phyloP scores from a whole-genome alignment of 2,329 filamentous ascomycete species.

The Stagonosporopsis cucurbitacearum region DNA sequence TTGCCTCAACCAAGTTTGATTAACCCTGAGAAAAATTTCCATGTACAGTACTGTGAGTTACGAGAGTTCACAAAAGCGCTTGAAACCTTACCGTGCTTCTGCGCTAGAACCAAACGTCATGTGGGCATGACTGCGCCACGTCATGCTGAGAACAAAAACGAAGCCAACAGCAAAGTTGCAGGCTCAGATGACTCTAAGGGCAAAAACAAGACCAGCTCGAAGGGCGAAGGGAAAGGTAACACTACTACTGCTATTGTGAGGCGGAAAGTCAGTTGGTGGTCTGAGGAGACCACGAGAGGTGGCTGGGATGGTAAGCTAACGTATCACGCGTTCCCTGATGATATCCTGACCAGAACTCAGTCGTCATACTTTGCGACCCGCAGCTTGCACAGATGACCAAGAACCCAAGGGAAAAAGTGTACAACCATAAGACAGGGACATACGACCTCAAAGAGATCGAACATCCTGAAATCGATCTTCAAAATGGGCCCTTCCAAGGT shows the following conservation, averaged over 20 bases:
- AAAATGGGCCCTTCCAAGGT: conserved; percentile 38
- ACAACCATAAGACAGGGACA: neutral
- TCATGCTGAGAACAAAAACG: neutral
- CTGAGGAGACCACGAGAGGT: conserved; percentile 21
- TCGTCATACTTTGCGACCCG: conserved; percentile 44
- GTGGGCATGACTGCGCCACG: conserved; percentile 42
- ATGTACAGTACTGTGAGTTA: conserved; percentile 45
- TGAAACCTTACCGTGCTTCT: conserved; percentile 36
- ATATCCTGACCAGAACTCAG: conserved; percentile 16
- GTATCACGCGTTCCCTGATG: neutral
- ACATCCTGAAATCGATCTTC: conserved; percentile 4
- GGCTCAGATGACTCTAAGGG: neutral
- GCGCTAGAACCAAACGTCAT: conserved; percentile 38
- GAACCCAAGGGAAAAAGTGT: neutral
- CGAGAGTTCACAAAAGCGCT: conserved; percentile 40
- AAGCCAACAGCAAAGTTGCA: neutral
- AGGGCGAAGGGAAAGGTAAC: conserved; percentile 22
- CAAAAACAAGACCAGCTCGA: neutral
- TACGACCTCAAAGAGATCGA: neutral
- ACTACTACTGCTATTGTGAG: conserved; percentile 39
- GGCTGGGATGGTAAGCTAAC: conserved; percentile 42
- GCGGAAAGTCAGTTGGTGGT: conserved; percentile 44
- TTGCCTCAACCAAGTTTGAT: conserved; percentile 41
- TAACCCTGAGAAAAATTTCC: conserved; percentile 35
- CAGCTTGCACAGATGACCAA: conserved; percentile 26